Percentiles rank a stretch among this genome's conserved stretches.
phyloP scores from a whole-genome alignment of 2,329 filamentous ascomycete genomes.

The Aspergillus sp. region DNA sequence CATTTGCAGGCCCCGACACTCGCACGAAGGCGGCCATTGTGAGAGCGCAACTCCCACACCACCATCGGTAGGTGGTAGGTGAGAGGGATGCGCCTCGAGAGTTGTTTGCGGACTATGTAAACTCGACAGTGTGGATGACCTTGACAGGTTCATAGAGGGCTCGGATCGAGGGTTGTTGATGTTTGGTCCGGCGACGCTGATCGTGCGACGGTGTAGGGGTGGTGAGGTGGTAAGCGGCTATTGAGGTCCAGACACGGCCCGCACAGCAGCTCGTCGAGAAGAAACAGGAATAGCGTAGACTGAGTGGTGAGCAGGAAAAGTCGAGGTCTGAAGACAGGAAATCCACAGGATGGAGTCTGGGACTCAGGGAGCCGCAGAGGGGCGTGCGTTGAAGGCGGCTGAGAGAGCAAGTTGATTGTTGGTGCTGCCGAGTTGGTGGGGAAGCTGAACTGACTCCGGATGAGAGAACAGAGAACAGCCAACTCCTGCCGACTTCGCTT shows the following conservation, averaged over 20 bases:
- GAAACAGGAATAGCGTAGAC: conserved; percentile 1
- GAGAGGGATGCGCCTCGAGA: conserved; percentile 24
- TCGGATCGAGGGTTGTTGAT: neutral
- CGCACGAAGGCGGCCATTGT: conserved; percentile 80
- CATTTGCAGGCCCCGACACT: conserved; percentile 96
- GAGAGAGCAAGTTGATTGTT: conserved; percentile 1
- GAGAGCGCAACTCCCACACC: conserved; percentile 36
- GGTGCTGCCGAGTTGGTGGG: conserved; percentile 15
- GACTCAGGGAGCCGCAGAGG: neutral
- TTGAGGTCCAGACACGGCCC: conserved; percentile 5
- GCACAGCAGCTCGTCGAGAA: neutral
- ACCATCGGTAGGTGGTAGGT: conserved; percentile 39
- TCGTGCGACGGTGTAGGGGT: conserved; percentile 10
- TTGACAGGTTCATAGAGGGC: conserved; percentile 30
- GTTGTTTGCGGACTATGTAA: conserved; percentile 29
- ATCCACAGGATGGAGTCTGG: neutral
- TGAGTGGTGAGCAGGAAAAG: neutral
- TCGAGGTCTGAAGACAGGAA: neutral
- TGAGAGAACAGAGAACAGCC: neutral
- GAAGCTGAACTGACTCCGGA: conserved; percentile 5
- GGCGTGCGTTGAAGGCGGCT: conserved; percentile 3
- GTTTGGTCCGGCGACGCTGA: conserved; percentile 16
- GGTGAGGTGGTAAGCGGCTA: conserved; percentile 15
- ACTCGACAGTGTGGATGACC: conserved; percentile 19
- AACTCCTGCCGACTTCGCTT: conserved; percentile 10